Percentiles rank a stretch among this genome's conserved stretches.
Conservation (phyloP, 2,329 filamentous ascomycete genomes). For the Sordariomycetes sp. region DNA sequence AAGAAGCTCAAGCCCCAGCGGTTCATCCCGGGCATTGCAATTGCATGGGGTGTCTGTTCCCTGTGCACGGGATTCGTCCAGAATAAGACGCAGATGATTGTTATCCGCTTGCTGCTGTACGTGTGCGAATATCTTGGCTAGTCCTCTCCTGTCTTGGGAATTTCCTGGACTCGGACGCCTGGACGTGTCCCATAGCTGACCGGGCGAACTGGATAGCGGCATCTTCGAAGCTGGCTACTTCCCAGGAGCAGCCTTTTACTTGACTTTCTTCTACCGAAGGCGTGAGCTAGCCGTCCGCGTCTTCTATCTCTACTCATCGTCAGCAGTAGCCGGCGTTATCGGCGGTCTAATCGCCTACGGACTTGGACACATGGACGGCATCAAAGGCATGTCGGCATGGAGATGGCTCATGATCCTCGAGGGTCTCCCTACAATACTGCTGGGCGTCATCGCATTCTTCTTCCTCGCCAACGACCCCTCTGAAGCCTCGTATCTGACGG, state of each 20-base stretch:
- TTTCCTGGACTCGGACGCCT: too few relatives aligned
- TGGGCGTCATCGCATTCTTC: constrained; percentile 58
- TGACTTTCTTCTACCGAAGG: constrained; percentile 14
- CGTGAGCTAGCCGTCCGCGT: constrained; percentile 14
- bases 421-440: constrained; percentile 55
- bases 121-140: neutral
- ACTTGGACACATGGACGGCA: constrained; percentile 54
- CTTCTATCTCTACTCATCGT: constrained; percentile 57
- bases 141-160: too few relatives aligned
- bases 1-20: neutral
- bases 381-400: constrained; percentile 42
- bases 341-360: constrained; percentile 60
- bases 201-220: constrained; percentile 12
- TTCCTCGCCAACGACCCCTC: constrained; percentile 72
- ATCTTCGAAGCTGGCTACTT: constrained; percentile 34
- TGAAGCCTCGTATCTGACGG: constrained; percentile 56
- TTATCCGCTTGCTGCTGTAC: constrained; percentile 28
- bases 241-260: constrained; percentile 21
- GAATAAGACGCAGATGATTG: constrained; percentile 25
- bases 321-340: constrained; percentile 65
- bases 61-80: constrained; percentile 35
- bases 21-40: constrained; percentile 23
- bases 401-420: constrained; percentile 57
- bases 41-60: constrained; percentile 33
- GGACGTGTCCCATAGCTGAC: too few relatives aligned